Percentiles rank a stretch among this genome's conserved stretches.
phyloP scores from a whole-genome alignment of 1,139 yeast species.

The Saccharomyces hybrid region DNA sequence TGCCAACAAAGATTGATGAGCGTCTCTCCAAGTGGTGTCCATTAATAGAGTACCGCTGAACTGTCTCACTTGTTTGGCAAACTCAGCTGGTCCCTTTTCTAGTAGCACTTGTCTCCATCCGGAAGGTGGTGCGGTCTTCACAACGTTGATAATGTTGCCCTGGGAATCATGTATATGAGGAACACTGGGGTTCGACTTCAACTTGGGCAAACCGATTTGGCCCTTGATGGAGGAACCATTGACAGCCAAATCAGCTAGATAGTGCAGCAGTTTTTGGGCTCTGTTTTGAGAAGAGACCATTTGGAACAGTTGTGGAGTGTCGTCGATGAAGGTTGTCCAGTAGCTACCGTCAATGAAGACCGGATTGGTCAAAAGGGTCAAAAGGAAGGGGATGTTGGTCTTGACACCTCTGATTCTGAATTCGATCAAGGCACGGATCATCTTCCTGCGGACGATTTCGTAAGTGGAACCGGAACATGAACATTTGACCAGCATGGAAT shows the following conservation, averaged over 20 bases:
- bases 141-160: slow-evolving; percentile 50
- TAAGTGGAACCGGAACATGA: slow-evolving; percentile 90
- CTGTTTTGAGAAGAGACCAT: slow-evolving; percentile 91
- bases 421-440: slow-evolving; percentile 90
- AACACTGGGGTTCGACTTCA: slow-evolving; percentile 60
- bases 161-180: slow-evolving; percentile 59
- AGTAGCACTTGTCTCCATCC: slow-evolving; percentile 89
- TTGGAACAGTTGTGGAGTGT: slow-evolving; percentile 88
- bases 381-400: slow-evolving; percentile 89
- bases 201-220: slow-evolving; percentile 82
- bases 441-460: slow-evolving; percentile 92
- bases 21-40: slow-evolving; percentile 99
- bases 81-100: slow-evolving; percentile 76
- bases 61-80: slow-evolving; percentile 76
- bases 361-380: slow-evolving; percentile 80
- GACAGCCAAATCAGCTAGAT: slow-evolving; percentile 84
- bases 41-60: slow-evolving; percentile 81
- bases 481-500: slow-evolving; percentile 95
- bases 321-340: slow-evolving; percentile 98
- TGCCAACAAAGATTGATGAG: slow-evolving; percentile 92
- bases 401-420: slow-evolving; percentile 97
- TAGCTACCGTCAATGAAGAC: slow-evolving; percentile 78
- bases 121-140: slow-evolving; percentile 47
- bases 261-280: slow-evolving; percentile 83
- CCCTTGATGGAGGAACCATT: slow-evolving; percentile 93